A percentile compares a stretch with the other conserved stretches of the same genome.
phyloP scores from a whole-genome alignment of 2,329 filamentous ascomycete species.

The Biscogniauxia sp. region DNA sequence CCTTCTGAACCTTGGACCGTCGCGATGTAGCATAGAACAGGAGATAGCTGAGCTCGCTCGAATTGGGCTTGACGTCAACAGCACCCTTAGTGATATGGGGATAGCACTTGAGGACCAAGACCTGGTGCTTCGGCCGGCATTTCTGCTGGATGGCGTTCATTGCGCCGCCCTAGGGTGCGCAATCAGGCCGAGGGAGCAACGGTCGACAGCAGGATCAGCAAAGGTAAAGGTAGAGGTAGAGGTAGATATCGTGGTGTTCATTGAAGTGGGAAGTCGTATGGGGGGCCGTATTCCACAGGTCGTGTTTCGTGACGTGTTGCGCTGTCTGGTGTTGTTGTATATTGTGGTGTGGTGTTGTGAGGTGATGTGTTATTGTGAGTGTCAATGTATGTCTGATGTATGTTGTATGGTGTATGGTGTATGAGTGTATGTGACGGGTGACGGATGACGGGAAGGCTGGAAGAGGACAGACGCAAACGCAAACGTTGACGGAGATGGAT shows the following conservation, averaged over 20 bases:
- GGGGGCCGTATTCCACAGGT: too few species aligned
- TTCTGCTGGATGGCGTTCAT: conserved; percentile 67
- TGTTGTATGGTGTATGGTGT: too few species aligned
- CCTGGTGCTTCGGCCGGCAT: conserved; percentile 92
- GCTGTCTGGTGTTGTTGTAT: not conserved
- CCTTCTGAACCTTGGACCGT: conserved; percentile 92
- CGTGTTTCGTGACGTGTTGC: not conserved
- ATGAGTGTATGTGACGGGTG: not conserved
- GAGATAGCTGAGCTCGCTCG: conserved; percentile 93
- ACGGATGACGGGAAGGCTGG: not conserved
- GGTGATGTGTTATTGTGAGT: too few species aligned
- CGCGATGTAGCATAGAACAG: conserved; percentile 96
- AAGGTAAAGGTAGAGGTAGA: not conserved
- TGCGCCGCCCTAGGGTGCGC: conserved; percentile 26
- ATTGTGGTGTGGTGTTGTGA: too few species aligned
- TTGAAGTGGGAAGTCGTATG: not conserved
- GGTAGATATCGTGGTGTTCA: not conserved
- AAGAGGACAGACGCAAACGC: not conserved
- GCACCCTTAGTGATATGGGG: conserved; percentile 87
- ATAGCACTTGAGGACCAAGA: conserved; percentile 94
- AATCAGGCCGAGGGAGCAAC: not conserved
- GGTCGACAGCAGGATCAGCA: not conserved
- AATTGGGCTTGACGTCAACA: conserved; percentile 92
- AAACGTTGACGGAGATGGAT: too few species aligned
- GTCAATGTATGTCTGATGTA: too few species aligned